Evolutionary conservation across 1,284 basidiomycete species (phyloP).

Genomic region (Trichosporon asahii): DNA sequence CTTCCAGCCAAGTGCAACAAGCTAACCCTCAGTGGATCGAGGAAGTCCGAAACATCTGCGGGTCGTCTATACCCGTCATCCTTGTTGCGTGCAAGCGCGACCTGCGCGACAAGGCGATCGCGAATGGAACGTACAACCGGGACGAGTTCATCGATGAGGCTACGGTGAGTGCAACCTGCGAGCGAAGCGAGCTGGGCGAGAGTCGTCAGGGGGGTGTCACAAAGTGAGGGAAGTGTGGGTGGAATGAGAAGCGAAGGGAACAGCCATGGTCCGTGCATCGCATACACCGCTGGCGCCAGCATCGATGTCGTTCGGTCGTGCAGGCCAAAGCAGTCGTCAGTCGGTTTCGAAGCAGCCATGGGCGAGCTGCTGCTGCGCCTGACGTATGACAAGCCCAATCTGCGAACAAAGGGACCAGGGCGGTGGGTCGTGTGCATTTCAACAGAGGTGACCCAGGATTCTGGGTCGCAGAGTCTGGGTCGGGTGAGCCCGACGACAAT

Average conservation of each 20-base stretch:
- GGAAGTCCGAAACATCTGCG: slow-evolving; percentile 89
- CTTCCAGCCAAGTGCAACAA: no score
- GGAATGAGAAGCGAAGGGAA: background rate
- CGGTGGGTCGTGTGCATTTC: background rate
- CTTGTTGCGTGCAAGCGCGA: slow-evolving; percentile 55
- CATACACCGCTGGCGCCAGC: no score
- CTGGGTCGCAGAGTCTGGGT: background rate
- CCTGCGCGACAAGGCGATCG: slow-evolving; percentile 56
- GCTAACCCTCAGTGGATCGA: slow-evolving; percentile 82
- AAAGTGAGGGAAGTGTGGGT: background rate
- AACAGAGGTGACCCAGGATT: background rate
- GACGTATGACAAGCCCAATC: background rate
- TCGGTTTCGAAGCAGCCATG: background rate
- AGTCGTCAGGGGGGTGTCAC: background rate
- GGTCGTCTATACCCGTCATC: slow-evolving; percentile 57
- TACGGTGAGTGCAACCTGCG: slow-evolving; percentile 41
- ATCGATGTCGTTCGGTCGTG: no score
- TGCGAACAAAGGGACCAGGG: background rate
- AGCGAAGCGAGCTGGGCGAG: background rate
- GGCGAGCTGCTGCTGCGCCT: background rate
- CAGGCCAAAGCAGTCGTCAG: no score
- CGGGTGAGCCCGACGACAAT: no score
- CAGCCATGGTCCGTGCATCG: no score
- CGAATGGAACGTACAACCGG: slow-evolving; percentile 45
- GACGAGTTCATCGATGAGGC: slow-evolving; percentile 49